Percentiles rank a stretch among this genome's conserved stretches.
Evolutionary conservation across 2,329 filamentous ascomycete species (phyloP).

Genomic region (Fusarium sp.): DNA sequence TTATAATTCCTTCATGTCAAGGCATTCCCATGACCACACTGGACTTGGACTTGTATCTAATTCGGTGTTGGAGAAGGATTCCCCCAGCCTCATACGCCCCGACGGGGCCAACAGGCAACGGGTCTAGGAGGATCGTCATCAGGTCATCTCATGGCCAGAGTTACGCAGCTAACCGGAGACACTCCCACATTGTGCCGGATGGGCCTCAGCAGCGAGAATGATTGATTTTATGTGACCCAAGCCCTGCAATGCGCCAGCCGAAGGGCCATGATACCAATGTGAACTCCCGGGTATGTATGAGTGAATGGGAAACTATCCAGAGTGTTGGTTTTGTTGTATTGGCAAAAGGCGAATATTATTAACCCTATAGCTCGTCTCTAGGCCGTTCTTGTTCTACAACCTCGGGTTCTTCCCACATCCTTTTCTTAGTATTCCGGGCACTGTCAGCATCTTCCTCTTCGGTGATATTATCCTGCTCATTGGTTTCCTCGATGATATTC

Average conservation of each 20-base stretch:
- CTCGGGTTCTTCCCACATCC: slow-evolving; percentile 45
- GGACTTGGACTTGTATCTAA: not conserved
- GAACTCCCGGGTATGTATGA: not conserved
- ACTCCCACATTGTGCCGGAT: not conserved
- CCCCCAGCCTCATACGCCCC: not conserved
- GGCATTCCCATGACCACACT: not conserved
- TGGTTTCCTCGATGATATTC: slow-evolving; percentile 56
- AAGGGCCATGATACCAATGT: not conserved
- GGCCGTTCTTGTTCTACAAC: slow-evolving; percentile 46
- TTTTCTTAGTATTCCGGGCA: slow-evolving; percentile 46
- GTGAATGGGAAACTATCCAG: not conserved
- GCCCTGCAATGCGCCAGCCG: not conserved
- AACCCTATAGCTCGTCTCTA: slow-evolving; percentile 55
- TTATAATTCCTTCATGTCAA: not conserved
- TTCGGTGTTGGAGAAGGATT: not conserved
- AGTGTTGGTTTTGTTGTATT: not conserved
- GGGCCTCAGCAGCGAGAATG: not conserved
- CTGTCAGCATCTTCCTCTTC: slow-evolving; percentile 22
- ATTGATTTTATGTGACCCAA: not conserved
- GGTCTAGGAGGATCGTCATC: not conserved
- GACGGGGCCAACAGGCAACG: not conserved
- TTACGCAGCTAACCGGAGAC: not conserved
- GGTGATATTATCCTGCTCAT: slow-evolving; percentile 42
- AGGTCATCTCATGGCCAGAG: not conserved
- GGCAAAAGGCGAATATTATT: not conserved